Evolutionary conservation across 352 stramenopile genomes (phyloP).

Genomic region (Thalassiosira livingstoniorum): DNA sequence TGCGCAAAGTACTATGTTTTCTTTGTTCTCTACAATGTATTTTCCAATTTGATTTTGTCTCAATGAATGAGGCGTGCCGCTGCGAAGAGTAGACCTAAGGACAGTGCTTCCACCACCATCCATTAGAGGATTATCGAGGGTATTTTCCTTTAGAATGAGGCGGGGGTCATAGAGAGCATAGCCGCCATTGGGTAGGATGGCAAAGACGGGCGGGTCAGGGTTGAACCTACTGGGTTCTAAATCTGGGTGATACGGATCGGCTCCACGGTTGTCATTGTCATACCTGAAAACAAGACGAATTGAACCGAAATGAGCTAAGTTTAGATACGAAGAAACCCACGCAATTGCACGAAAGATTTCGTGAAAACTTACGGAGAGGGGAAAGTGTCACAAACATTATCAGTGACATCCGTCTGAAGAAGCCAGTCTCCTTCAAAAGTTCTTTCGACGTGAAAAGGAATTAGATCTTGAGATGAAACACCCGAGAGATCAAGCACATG

Average conservation of each 20-base stretch:
- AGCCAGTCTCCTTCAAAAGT: constrained; percentile 62
- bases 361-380: too few relatives aligned
- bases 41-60: constrained; percentile 7
- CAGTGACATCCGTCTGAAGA: constrained; percentile 45
- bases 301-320: too few relatives aligned
- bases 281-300: too few relatives aligned
- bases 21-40: constrained; percentile 52
- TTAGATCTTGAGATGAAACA: constrained; percentile 14
- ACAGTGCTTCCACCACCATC: constrained; percentile 59
- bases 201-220: constrained; percentile 65
- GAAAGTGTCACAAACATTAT: constrained; percentile 57
- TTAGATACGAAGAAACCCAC: too few relatives aligned
- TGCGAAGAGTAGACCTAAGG: constrained; percentile 49
- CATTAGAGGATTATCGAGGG: constrained; percentile 52
- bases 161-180: constrained; percentile 64
- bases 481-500: constrained; percentile 61
- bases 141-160: constrained; percentile 55
- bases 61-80: constrained; percentile 29
- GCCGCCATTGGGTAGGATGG: constrained; percentile 40
- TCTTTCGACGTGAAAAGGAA: constrained; percentile 59
- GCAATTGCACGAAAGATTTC: too few relatives aligned
- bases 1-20: constrained; percentile 60
- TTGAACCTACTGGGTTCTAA: constrained; percentile 48
- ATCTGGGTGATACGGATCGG: constrained; percentile 37
- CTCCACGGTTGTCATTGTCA: constrained; percentile 68